phyloP scores from a whole-genome alignment of 352 stramenopile species.

The Phytopythium aichiense region DNA sequence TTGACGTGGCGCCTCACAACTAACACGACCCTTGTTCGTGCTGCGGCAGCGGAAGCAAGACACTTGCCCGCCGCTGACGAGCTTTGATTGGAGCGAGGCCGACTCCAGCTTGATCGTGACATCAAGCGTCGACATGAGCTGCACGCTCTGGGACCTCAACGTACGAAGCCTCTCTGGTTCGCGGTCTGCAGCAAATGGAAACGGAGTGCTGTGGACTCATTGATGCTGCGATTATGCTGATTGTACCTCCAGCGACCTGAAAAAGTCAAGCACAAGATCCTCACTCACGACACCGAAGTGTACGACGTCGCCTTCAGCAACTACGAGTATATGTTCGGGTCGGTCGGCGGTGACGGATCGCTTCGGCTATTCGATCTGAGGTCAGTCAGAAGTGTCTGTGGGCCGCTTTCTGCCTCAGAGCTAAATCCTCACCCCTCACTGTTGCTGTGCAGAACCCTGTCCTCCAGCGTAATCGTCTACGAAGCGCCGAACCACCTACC shows the following conservation, averaged over 20 bases:
- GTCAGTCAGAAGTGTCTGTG: constrained; percentile 46
- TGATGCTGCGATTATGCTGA: too few relatives aligned
- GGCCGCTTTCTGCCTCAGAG: neutral
- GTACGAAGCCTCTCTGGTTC: constrained; percentile 33
- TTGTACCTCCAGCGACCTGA: constrained; percentile 40
- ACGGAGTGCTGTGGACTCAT: neutral
- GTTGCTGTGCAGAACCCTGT: constrained; percentile 40
- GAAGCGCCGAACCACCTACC: constrained; percentile 86
- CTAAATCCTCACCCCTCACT: neutral
- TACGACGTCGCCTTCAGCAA: constrained; percentile 96
- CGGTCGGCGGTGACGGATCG: constrained; percentile 95
- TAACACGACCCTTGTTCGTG: neutral
- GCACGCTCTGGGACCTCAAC: constrained; percentile 98
- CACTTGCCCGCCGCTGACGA: constrained; percentile 96
- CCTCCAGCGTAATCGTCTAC: constrained; percentile 97
- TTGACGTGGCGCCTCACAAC: neutral
- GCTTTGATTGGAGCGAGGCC: constrained; percentile 98
- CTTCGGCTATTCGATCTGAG: constrained; percentile 97
- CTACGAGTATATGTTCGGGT: constrained; percentile 93
- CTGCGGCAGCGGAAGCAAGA: constrained; percentile 47
- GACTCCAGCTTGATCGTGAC: constrained; percentile 96
- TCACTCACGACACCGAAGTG: constrained; percentile 98
- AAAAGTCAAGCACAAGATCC: constrained; percentile 92
- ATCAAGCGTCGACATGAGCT: constrained; percentile 97
- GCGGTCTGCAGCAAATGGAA: neutral